These are phyloP conservation scores for Henckelia pumila DNA, from an alignment of 257 asterid species.

Conservation along the genomic window DNA sequence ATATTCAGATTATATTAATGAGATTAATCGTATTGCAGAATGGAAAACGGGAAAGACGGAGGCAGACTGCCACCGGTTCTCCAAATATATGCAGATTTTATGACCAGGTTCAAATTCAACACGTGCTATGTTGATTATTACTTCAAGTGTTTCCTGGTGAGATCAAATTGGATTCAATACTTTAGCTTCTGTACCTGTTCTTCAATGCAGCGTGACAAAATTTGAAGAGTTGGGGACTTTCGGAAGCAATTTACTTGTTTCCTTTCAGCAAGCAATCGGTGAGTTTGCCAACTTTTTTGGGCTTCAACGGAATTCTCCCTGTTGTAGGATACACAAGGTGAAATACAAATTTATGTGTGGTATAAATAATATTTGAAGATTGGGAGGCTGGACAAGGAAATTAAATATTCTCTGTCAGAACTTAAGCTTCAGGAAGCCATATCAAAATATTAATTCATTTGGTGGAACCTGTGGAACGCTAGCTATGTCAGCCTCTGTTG, in stretches of 20 bases:
- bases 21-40: constrained; percentile 31
- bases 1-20: background rate
- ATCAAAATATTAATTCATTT: background rate
- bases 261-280: constrained; percentile 77
- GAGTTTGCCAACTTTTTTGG: constrained; percentile 21
- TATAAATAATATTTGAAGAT: background rate
- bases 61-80: constrained; percentile 26
- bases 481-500: no score
- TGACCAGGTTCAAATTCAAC: constrained; percentile 46
- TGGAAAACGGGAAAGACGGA: constrained; percentile 36
- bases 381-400: background rate
- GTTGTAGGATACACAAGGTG: background rate
- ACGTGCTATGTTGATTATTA: background rate
- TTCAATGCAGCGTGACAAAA: constrained; percentile 46
- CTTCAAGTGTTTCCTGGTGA: background rate
- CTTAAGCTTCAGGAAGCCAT: background rate
- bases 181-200: background rate
- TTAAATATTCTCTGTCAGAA: background rate
- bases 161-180: background rate
- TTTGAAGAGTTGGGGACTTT: constrained; percentile 56
- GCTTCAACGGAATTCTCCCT: constrained; percentile 1
- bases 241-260: constrained; percentile 55
- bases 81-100: constrained; percentile 50
- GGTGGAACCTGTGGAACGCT: no score
- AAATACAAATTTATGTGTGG: background rate